Evolutionary conservation across 208 protist genomes (phyloP).

Genomic region (Trypanosoma boissoni): DNA sequence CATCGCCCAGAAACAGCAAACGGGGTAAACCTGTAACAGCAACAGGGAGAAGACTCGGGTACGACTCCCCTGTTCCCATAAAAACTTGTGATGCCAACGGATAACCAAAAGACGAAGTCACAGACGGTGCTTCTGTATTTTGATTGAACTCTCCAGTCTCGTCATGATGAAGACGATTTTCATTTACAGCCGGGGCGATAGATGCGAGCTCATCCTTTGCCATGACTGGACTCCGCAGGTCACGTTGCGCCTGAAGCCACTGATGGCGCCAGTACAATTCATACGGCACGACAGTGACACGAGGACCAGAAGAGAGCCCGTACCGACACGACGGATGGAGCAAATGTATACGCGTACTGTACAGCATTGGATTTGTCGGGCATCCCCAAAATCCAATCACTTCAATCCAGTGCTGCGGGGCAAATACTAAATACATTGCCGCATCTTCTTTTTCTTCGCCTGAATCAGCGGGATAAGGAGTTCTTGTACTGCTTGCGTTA

Average conservation of each 20-base stretch:
- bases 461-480: neutral
- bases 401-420: slow-evolving; percentile 67
- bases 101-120: slow-evolving; percentile 24
- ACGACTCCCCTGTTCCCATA: neutral
- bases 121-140: neutral
- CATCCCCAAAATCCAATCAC: slow-evolving; percentile 81
- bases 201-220: neutral
- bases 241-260: neutral
- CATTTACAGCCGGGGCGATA: neutral
- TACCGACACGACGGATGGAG: too few relatives aligned
- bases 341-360: slow-evolving; percentile 7
- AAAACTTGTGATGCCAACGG: slow-evolving; percentile 11
- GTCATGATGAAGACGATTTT: too few relatives aligned
- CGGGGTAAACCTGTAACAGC: slow-evolving; percentile 53
- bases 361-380: slow-evolving; percentile 56
- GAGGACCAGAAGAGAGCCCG: too few relatives aligned
- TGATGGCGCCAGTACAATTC: slow-evolving; percentile 13
- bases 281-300: slow-evolving; percentile 8
- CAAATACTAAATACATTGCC: slow-evolving; percentile 36
- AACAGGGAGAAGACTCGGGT: slow-evolving; percentile 34
- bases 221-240: neutral
- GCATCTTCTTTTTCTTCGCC: neutral
- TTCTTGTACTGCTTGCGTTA: too few relatives aligned
- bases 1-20: slow-evolving; percentile 44
- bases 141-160: neutral